Conservation (phyloP, 2,329 filamentous ascomycete species). For the Xylariaceae sp. region DNA sequence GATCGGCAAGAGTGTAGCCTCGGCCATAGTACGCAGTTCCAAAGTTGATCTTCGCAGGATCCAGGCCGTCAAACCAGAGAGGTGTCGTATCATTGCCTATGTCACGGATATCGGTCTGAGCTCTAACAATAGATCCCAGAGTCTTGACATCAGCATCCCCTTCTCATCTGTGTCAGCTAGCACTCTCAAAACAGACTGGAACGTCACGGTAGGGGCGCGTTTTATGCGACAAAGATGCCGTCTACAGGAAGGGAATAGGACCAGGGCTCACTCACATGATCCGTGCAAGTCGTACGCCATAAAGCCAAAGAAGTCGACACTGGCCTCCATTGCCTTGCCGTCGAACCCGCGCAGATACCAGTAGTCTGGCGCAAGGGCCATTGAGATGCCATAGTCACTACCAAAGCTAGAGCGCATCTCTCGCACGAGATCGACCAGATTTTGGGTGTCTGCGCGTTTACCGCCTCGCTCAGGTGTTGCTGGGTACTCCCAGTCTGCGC, state of each 20-base stretch:
- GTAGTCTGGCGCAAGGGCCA: slow-evolving; percentile 35
- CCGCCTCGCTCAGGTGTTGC: slow-evolving; percentile 34
- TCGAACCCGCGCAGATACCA: slow-evolving; percentile 38
- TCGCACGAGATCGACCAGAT: slow-evolving; percentile 33
- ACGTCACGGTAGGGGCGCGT: no score
- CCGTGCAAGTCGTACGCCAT: slow-evolving; percentile 42
- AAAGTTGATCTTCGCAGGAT: slow-evolving; percentile 41
- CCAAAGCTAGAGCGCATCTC: slow-evolving; percentile 35
- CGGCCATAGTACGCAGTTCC: slow-evolving; percentile 47
- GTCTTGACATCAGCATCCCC: no score
- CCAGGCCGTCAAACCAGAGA: slow-evolving; percentile 34
- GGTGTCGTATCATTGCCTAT: no score
- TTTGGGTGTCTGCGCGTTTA: slow-evolving; percentile 31
- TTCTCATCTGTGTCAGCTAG: no score
- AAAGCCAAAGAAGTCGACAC: slow-evolving; percentile 36
- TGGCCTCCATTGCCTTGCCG: slow-evolving; percentile 32
- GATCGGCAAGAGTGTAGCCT: slow-evolving; percentile 35
- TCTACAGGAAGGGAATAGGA: no score
- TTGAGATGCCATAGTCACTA: slow-evolving; percentile 36
- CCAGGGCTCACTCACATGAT: no score
- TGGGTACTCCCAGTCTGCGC: slow-evolving; percentile 29
- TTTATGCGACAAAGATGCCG: no score
- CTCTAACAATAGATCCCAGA: no score
- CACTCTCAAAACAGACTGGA: no score
- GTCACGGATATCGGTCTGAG: no score